Base-by-base conservation (phyloP, 768 basidiomycete species). In the Cytidiella melzeri region DNA sequence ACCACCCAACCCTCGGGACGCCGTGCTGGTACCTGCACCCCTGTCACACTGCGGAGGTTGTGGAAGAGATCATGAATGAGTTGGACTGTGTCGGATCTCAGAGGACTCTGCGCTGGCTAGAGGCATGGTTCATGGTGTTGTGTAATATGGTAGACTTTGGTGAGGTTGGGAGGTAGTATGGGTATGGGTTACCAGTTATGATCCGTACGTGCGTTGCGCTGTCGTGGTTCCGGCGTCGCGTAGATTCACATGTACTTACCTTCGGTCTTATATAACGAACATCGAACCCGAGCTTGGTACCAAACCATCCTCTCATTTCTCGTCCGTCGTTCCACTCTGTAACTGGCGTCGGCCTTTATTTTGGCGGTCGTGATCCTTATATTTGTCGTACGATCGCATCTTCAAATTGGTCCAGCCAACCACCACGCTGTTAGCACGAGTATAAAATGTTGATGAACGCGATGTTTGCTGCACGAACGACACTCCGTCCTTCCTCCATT, bases 1-100 rank as follows among this genome's bases (percentile, higher is more conserved):
- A 95, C 50, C 92, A 94, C 58, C 92, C 91, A 0, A 80, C 74
- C 4, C 71, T 87, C 25, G 84, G 81, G 19, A 79, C 70, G 2
- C 82, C 84, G 7, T 83, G 80, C 48, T 95, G 90, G 90, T 90
- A 83, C 59, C 69, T 95, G 34, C 92, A 95, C 62, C 92, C 92
- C 9, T 95, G 92, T 62, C 82, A 88, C 63, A 87, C 83, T 3
- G 73, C 74, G 9, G 65, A 64, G 27, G 78, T 81, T 1, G 78
- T 95, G 1, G 68, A 69, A 20, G 92, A 94, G 65, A 67, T 95
- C 19, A 62, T 92, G 66, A 56, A 59, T 19, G 85, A 81, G 53
- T 63, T 71, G 10, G 61, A 63, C 13, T 53, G 57, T 28, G 63
- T 61, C 4, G 63, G 57, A 23, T 66, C 64, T 13, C 57, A 57